Evolutionary conservation across 441 rosid species (phyloP).

Genomic region (Erodium trifolium): DNA sequence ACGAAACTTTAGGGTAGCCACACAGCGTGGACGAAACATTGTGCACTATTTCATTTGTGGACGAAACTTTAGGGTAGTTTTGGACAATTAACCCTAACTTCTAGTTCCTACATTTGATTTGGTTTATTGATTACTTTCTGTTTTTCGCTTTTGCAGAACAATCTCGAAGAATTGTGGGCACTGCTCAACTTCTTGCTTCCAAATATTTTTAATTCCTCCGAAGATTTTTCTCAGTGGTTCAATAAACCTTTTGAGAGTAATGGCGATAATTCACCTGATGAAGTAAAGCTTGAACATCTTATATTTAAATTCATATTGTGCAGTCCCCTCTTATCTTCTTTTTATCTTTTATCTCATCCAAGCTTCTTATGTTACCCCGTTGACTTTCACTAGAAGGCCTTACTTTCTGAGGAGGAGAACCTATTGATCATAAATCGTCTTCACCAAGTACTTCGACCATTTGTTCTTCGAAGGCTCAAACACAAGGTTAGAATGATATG

Average conservation of each 20-base stretch:
- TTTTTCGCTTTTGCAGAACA: conserved; percentile 47
- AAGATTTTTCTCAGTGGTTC: conserved; percentile 97
- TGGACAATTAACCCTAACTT: too few relatives aligned
- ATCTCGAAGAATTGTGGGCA: conserved; percentile 96
- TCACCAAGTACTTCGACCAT: conserved; percentile 95
- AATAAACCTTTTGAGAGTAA: conserved; percentile 89
- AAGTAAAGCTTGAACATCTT: conserved; percentile 43
- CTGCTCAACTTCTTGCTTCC: conserved; percentile 87
- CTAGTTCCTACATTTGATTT: conserved; percentile 12
- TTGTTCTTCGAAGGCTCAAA: conserved; percentile 85
- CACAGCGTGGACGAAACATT: too few relatives aligned
- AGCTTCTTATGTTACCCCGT: not conserved
- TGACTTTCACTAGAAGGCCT: conserved; percentile 41
- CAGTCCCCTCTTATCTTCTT: not conserved
- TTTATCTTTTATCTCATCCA: not conserved
- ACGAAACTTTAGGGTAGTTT: too few relatives aligned
- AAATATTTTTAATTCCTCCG: conserved; percentile 87
- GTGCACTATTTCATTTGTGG: not conserved
- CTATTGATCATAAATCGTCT: conserved; percentile 85
- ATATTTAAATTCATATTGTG: conserved; percentile 15
- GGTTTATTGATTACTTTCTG: conserved; percentile 18
- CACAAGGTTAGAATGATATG: conserved; percentile 52
- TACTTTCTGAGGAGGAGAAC: conserved; percentile 92
- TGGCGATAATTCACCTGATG: conserved; percentile 85
- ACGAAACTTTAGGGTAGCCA: too few relatives aligned